phyloP scores from a whole-genome alignment of 169 alveolate species.

The Cryptosporidium sp. region DNA sequence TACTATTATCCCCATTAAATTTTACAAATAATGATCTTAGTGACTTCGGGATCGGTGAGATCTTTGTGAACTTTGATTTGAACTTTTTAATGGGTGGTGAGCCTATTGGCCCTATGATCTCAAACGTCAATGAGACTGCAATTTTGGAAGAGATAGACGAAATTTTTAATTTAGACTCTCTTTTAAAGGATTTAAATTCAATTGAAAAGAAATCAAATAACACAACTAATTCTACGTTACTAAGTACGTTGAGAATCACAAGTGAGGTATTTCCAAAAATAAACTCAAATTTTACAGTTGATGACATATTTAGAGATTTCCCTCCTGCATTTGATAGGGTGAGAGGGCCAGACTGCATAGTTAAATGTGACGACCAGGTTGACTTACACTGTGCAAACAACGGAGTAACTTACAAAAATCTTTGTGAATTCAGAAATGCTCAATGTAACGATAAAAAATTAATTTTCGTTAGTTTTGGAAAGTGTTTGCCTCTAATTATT shows the following conservation, averaged over 20 bases:
- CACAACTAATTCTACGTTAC: not conserved
- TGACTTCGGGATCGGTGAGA: not conserved
- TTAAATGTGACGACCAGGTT: conserved; percentile 1
- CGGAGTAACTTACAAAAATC: conserved; percentile 41
- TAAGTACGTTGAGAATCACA: not conserved
- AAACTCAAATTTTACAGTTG: not conserved
- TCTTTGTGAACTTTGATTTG: conserved; percentile 27
- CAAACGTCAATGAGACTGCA: not conserved
- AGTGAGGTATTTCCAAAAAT: not conserved
- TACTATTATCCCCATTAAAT: not conserved
- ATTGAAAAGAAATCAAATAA: not conserved
- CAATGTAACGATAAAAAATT: conserved; percentile 19
- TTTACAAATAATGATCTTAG: not conserved
- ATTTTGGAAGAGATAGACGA: not conserved
- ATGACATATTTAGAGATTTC: conserved; percentile 10
- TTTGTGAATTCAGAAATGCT: conserved; percentile 75
- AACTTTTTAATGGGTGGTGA: not conserved
- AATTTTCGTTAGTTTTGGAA: conserved; percentile 47
- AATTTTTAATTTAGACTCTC: not conserved
- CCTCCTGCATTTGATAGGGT: conserved; percentile 62
- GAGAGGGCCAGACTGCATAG: conserved; percentile 31
- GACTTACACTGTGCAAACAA: conserved; percentile 41
- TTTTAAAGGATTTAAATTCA: not conserved
- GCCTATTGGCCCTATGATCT: not conserved
- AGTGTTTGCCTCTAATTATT: conserved; percentile 17